Evolutionary conservation across 805 yeast species (phyloP).

Genomic region (Metschnikowia gruessii): DNA sequence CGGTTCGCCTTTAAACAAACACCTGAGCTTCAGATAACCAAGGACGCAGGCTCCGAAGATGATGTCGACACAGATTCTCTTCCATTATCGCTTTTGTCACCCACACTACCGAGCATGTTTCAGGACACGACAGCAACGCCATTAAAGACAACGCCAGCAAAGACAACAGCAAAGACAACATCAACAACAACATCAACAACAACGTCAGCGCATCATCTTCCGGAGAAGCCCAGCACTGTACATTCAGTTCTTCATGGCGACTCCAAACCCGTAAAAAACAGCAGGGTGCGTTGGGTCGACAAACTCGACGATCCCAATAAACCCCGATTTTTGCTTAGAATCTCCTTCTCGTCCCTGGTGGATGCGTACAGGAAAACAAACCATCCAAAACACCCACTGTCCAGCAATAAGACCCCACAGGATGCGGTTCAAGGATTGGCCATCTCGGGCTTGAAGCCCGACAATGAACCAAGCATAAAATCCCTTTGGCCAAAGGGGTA

Average conservation of each 20-base stretch:
- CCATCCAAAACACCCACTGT: slow-evolving; percentile 1
- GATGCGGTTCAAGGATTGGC: slow-evolving; percentile 17
- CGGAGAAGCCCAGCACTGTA: slow-evolving; percentile 18
- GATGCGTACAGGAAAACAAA: slow-evolving; percentile 16
- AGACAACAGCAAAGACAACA: too few species aligned
- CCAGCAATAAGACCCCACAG: slow-evolving; percentile 3
- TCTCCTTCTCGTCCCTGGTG: slow-evolving; percentile 22
- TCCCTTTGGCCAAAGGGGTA: slow-evolving; percentile 3
- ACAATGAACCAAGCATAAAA: neutral
- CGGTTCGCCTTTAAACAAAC: slow-evolving; percentile 8
- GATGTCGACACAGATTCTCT: slow-evolving; percentile 25
- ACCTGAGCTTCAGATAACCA: neutral
- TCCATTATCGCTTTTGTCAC: slow-evolving; percentile 33
- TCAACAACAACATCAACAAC: too few species aligned
- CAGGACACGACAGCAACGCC: slow-evolving; percentile 8
- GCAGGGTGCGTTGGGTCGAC: slow-evolving; percentile 30
- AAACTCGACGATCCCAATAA: slow-evolving; percentile 24
- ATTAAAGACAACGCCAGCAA: too few species aligned
- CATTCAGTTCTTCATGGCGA: slow-evolving; percentile 7
- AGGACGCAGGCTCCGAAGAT: slow-evolving; percentile 7
- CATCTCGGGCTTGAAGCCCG: slow-evolving; percentile 10
- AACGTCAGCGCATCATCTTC: slow-evolving; percentile 19
- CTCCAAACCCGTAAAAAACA: slow-evolving; percentile 1
- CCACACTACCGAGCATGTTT: slow-evolving; percentile 33
- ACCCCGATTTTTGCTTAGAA: slow-evolving; percentile 27